Base-by-base conservation (phyloP, 345 rosid species). In the Jatropha curcas region DNA sequence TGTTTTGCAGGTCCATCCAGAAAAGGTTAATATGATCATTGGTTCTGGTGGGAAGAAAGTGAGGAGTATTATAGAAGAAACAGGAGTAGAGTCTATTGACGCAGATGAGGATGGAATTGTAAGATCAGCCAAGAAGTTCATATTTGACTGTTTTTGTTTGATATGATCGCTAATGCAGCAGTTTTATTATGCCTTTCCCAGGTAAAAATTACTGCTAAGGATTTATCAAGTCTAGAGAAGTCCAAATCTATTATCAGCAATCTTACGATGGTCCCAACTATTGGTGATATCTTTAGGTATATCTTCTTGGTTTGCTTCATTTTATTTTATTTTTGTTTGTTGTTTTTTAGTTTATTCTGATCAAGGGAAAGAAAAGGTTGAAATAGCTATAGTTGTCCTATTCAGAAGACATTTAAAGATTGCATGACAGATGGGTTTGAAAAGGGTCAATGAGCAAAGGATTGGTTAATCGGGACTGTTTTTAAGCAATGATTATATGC, bases 11-110 rank as follows among this genome's bases (percentile, higher is more conserved):
- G 96, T 95, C 77, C 79, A 82, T 72, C 94, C 93, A 50, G 85
- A 87, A 71, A 95, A 92, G 86, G 80, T 95, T 48, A 88, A 91
- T 84, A 72, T 76, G 52, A 92, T 95, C 76, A 92, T 95, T 67
- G 98, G 99, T 79, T 66, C 96, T 79, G 99, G 99, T 70, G 99
- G 99, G 77, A 95, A 95, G 89, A 95, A 92, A 83, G 92, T 95
- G 59, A 95, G 83, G 83, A 91, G 98, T 75, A 92, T 95, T 63
- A 92, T 92, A 65, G 99, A 91, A 86, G 99, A 92, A 75, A 88
- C 94, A 60, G 99, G 99, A 75, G 96, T 95, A 27, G 93, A 91
- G 61, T 81, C 90, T 77, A 95, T 95, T 76, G 99, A 95, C 79
- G 82, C 96, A 65, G 81, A 91, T 69, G 94, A 92, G 67, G 86